A percentile compares a stretch with the other conserved stretches of the same genome.
These are phyloP conservation scores for Microsporum ferrugineum DNA, from an alignment of 2,329 filamentous ascomycete species.

Conservation along the genomic window DNA sequence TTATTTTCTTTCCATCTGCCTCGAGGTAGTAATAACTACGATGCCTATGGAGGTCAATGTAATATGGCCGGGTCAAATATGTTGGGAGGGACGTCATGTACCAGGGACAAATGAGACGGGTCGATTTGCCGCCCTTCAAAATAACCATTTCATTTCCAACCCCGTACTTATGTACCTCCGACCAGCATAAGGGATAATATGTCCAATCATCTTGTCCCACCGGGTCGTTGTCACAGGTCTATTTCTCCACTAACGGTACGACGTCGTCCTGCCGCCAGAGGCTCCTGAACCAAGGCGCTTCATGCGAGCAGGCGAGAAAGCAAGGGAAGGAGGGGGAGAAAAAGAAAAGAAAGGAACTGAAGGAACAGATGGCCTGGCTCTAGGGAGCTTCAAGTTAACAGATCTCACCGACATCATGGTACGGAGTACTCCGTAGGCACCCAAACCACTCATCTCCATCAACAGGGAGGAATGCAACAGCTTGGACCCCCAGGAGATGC, in stretches of 20 bases:
- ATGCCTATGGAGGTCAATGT: not conserved
- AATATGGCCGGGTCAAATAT: not conserved
- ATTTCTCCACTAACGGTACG: not conserved
- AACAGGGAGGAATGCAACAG: not conserved
- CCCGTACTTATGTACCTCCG: not conserved
- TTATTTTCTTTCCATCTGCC: not conserved
- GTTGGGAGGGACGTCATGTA: not conserved
- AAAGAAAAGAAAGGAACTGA: not conserved
- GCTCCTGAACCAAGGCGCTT: not conserved
- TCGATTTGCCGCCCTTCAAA: not conserved
- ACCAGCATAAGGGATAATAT: not conserved
- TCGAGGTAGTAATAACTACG: not conserved
- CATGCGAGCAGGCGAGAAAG: not conserved
- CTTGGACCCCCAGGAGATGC: not conserved
- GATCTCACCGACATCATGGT: not conserved
- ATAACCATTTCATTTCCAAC: not conserved
- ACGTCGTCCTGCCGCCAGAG: not conserved
- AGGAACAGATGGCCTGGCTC: not conserved
- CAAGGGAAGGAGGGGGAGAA: not conserved
- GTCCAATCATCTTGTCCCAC: not conserved
- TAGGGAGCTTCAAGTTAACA: not conserved
- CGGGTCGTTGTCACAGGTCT: not conserved
- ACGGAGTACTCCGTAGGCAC: not conserved
- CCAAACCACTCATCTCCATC: not conserved
- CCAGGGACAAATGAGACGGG: not conserved